Percentiles rank a stretch among this genome's conserved stretches.
phyloP scores from a whole-genome alignment of 2,329 filamentous ascomycete species.

The Emergomyces pasteurianus region DNA sequence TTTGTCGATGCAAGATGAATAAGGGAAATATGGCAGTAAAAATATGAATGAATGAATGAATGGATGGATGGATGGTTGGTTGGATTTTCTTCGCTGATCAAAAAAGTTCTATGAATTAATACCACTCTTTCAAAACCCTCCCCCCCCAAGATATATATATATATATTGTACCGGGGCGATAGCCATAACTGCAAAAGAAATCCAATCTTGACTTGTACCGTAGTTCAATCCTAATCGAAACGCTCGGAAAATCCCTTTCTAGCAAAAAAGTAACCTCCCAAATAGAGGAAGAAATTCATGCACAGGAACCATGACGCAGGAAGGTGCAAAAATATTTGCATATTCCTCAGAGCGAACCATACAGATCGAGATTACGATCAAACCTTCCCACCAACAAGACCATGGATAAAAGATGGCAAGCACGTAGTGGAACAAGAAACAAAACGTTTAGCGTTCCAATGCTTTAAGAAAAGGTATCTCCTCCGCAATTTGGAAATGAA shows the following conservation, averaged over 20 bases:
- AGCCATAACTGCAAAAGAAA: not conserved
- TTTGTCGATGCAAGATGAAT: not conserved
- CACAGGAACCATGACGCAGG: not conserved
- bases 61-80: too few relatives aligned
- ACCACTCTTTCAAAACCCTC: not conserved
- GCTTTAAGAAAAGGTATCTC: not conserved
- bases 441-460: conserved; percentile 7
- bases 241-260: not conserved
- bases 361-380: conserved; percentile 2
- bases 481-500: conserved; percentile 2
- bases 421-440: conserved; percentile 3
- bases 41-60: not conserved
- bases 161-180: not conserved
- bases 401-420: conserved; percentile 3
- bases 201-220: not conserved
- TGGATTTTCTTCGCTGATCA: not conserved
- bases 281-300: not conserved
- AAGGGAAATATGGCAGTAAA: too few relatives aligned
- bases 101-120: not conserved
- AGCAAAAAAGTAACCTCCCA: not conserved
- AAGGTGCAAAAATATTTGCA: not conserved
- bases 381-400: conserved; percentile 7
- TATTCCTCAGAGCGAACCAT: not conserved
- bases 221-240: not conserved
- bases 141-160: too few relatives aligned